These are phyloP conservation scores for Colletotrichum tofieldiae DNA, from an alignment of 2,329 filamentous ascomycete genomes.

Conservation along the genomic window DNA sequence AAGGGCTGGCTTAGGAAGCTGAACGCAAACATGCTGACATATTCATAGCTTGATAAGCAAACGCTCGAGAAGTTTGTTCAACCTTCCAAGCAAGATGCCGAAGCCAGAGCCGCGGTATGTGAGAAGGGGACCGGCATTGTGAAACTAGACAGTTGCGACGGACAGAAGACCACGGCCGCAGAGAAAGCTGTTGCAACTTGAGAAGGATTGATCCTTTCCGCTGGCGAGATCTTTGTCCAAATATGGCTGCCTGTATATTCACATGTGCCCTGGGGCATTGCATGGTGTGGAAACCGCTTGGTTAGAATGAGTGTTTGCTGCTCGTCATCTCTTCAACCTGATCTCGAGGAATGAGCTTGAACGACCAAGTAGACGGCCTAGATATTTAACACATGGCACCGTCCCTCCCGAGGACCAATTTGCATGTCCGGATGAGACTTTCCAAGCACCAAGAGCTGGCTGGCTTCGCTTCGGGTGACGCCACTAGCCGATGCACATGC, in stretches of 20 bases:
- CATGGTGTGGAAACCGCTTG: no score
- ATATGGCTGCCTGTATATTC: not conserved
- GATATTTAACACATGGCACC: no score
- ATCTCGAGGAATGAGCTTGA: no score
- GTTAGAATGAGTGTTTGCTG: no score
- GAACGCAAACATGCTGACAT: not conserved
- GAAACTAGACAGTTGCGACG: not conserved
- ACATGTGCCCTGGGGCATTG: no score
- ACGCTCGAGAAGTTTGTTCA: not conserved
- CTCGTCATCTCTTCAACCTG: no score
- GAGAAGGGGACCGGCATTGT: not conserved
- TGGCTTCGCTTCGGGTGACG: no score
- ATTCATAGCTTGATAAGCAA: not conserved
- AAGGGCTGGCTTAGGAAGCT: no score
- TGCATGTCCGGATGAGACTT: not conserved
- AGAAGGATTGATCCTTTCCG: not conserved
- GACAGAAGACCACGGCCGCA: conserved; percentile 1
- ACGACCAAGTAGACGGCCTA: no score
- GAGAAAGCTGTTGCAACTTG: conserved; percentile 5
- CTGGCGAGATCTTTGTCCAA: not conserved
- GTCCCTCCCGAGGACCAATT: not conserved
- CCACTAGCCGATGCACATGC: no score
- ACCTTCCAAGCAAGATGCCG: not conserved
- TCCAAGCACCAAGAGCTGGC: not conserved
- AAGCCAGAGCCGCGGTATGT: not conserved